These are phyloP conservation scores for Chlorella vulgaris DNA, from an alignment of 139 green algal genomes.

Conservation along the genomic window DNA sequence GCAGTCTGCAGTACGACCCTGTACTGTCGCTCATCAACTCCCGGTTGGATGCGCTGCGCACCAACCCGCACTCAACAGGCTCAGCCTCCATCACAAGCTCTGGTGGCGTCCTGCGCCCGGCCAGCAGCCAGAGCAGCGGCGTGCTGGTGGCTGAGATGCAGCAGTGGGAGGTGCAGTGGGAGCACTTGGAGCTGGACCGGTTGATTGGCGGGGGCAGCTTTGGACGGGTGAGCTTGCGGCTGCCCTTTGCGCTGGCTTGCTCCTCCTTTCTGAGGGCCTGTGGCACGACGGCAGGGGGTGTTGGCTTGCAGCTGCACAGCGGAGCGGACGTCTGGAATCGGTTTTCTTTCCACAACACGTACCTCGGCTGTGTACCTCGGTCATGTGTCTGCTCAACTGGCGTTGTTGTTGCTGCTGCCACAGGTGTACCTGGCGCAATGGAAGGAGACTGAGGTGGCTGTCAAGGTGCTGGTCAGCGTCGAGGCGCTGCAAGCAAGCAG, in stretches of 20 bases:
- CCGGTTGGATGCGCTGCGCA: not conserved
- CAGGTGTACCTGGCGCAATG: constrained; percentile 65
- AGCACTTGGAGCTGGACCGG: not conserved
- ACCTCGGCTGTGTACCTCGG: no score
- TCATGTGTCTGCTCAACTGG: no score
- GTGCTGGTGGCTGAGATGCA: not conserved
- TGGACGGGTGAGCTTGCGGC: no score
- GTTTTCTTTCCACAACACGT: no score
- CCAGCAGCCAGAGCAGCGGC: not conserved
- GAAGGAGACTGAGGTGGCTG: constrained; percentile 59
- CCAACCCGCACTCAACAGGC: not conserved
- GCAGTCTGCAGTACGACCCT: not conserved
- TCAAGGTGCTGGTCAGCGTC: constrained; percentile 50
- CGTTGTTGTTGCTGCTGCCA: no score
- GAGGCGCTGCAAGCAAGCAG: not conserved
- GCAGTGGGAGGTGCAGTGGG: constrained; percentile 2
- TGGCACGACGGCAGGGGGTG: no score
- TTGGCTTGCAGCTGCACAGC: no score
- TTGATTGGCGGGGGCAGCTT: not conserved
- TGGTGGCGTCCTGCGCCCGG: not conserved
- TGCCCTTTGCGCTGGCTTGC: no score
- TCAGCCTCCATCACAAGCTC: not conserved
- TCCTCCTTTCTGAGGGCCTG: no score
- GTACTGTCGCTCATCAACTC: constrained; percentile 5
- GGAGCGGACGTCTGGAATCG: no score